Conservation (phyloP, 116 monocot genomes). For the Trichopus zeylanicus region DNA sequence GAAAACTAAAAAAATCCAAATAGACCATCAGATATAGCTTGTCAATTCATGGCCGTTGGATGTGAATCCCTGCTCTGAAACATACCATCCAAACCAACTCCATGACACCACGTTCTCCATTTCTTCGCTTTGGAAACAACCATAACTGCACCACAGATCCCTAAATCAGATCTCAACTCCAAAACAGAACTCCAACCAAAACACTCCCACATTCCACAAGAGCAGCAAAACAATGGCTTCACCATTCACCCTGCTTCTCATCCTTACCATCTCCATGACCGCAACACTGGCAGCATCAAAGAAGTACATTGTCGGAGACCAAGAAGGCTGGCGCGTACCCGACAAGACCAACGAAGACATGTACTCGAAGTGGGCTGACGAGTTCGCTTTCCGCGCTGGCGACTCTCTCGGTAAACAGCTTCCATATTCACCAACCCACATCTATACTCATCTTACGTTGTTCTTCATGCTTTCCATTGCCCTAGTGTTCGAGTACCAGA, state of each 20-base stretch:
- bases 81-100: background rate
- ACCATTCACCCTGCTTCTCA: background rate
- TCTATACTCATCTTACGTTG: background rate
- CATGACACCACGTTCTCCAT: background rate
- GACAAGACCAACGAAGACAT: background rate
- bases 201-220: background rate
- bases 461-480: background rate
- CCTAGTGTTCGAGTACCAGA: constrained; percentile 7
- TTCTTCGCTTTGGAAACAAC: background rate
- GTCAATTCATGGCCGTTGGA: too few species aligned
- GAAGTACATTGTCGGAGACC: constrained; percentile 4
- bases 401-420: constrained; percentile 6
- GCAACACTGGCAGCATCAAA: background rate
- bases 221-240: background rate
- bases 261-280: background rate
- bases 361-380: constrained; percentile 1
- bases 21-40: too few species aligned
- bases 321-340: background rate
- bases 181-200: background rate
- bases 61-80: too few species aligned
- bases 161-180: background rate
- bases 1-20: too few species aligned
- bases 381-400: constrained; percentile 1
- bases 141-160: background rate
- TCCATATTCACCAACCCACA: too few species aligned